Evolutionary conservation across 208 protist species (phyloP).

Genomic region (Leptomonas pyrrhocoris): DNA sequence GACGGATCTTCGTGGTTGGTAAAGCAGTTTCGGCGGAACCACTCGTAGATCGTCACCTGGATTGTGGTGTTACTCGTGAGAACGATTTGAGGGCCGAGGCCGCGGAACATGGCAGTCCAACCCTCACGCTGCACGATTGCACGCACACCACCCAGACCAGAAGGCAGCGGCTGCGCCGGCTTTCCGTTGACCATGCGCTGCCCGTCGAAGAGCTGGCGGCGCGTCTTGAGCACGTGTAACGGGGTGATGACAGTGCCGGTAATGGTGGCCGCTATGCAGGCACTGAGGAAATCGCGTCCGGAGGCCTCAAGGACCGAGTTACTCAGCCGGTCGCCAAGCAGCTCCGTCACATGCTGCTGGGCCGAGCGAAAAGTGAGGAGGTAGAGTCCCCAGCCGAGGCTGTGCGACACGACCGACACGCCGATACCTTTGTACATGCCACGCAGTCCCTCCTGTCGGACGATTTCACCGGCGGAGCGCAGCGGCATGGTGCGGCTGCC

Average conservation of each 20-base stretch:
- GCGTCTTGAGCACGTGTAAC: constrained; percentile 80
- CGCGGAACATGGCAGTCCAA: constrained; percentile 66
- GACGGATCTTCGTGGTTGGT: constrained; percentile 63
- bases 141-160: constrained; percentile 29
- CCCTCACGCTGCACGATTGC: constrained; percentile 62
- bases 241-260: constrained; percentile 77
- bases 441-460: constrained; percentile 61
- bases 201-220: constrained; percentile 66
- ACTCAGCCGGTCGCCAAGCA: constrained; percentile 21
- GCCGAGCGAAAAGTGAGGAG: constrained; percentile 70
- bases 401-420: constrained; percentile 71
- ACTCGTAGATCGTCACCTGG: constrained; percentile 87
- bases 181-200: constrained; percentile 25
- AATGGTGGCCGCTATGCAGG: constrained; percentile 62
- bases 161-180: constrained; percentile 18
- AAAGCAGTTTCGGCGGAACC: constrained; percentile 66
- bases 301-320: constrained; percentile 19
- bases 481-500: constrained; percentile 47
- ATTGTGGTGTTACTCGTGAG: constrained; percentile 80
- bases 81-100: constrained; percentile 76
- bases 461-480: constrained; percentile 51
- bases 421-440: constrained; percentile 83
- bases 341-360: constrained; percentile 43
- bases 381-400: constrained; percentile 82
- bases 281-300: constrained; percentile 61